Conservation (phyloP, 2,329 filamentous ascomycete species). For the Cryphonectria carpinicola region DNA sequence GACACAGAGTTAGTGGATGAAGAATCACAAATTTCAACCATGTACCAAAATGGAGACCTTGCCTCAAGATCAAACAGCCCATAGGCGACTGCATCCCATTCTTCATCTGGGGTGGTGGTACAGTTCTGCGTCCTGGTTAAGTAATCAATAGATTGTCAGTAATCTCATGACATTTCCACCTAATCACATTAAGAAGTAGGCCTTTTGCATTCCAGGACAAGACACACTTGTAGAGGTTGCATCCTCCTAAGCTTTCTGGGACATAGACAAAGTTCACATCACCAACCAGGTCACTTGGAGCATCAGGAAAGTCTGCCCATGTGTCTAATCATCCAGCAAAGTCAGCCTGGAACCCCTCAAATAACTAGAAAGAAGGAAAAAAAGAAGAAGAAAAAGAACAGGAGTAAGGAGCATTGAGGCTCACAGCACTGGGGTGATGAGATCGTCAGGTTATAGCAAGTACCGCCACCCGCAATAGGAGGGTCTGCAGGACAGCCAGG, state of each 20-base stretch:
- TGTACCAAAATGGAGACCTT: background rate
- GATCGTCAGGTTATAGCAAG: slow-evolving; percentile 15
- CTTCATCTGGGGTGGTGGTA: slow-evolving; percentile 3
- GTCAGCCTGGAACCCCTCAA: background rate
- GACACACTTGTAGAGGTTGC: slow-evolving; percentile 13
- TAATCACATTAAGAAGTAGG: no score
- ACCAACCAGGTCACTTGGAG: background rate
- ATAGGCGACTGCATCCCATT: background rate
- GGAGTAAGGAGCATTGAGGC: background rate
- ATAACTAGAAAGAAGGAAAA: no score
- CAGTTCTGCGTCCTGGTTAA: background rate
- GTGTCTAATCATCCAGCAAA: slow-evolving; percentile 3
- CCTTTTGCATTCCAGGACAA: background rate
- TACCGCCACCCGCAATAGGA: slow-evolving; percentile 5
- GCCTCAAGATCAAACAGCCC: slow-evolving; percentile 7
- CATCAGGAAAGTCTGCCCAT: slow-evolving; percentile 11
- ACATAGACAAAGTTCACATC: slow-evolving; percentile 4
- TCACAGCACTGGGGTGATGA: slow-evolving; percentile 8
- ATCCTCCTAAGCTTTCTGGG: background rate
- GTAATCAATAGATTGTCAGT: background rate
- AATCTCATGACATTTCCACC: no score
- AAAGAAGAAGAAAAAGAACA: background rate
- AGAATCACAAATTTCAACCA: background rate
- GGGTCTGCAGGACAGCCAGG: background rate
- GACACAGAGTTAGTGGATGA: background rate